phyloP scores from a whole-genome alignment of 345 rosid genomes.

The Hibiscus mutabilis region DNA sequence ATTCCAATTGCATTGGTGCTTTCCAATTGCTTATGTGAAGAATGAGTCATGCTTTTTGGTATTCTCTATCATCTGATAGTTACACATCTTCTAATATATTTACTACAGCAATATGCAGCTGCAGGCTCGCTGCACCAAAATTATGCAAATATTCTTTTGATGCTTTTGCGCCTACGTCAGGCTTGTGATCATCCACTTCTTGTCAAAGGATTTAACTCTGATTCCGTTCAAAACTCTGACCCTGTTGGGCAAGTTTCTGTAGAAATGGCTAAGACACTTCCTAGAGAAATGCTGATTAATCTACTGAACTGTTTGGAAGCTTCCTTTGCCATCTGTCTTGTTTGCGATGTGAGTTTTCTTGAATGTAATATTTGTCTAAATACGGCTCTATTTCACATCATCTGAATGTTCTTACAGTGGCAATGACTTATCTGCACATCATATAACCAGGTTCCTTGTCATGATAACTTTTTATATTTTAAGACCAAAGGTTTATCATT shows the following conservation, averaged over 20 bases:
- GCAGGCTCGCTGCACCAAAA: conserved; percentile 89
- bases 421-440: background rate
- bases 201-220: conserved; percentile 45
- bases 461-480: conserved; percentile 3
- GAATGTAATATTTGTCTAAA: background rate
- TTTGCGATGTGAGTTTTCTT: conserved; percentile 58
- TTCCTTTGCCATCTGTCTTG: conserved; percentile 54
- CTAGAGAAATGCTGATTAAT: conserved; percentile 38
- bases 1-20: background rate
- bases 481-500: background rate
- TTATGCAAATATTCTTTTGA: conserved; percentile 90
- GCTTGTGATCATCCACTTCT: conserved; percentile 96
- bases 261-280: conserved; percentile 59
- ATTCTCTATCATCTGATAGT: conserved; percentile 6
- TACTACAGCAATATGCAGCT: conserved; percentile 76
- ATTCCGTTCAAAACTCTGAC: conserved; percentile 25
- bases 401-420: background rate
- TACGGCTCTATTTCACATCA: background rate
- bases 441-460: background rate
- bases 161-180: conserved; percentile 96
- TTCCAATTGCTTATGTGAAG: background rate
- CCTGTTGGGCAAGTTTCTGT: conserved; percentile 58
- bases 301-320: conserved; percentile 46
- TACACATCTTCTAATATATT: conserved; percentile 5
- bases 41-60: conserved; percentile 3